phyloP scores from a whole-genome alignment of 106 monocot species.

The Hemerocallis citrina region DNA sequence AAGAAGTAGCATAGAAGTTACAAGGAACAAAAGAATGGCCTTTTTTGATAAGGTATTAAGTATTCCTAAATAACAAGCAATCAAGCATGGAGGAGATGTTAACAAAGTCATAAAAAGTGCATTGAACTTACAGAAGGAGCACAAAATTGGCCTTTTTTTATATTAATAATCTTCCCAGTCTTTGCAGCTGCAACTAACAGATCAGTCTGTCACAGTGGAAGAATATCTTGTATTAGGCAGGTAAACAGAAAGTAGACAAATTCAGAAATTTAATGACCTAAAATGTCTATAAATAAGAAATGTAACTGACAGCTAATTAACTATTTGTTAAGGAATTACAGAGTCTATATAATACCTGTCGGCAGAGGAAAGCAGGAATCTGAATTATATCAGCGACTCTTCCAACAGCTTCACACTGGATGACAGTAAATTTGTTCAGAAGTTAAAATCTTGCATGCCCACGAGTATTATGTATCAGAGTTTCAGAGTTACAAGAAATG shows the following conservation, averaged over 20 bases:
- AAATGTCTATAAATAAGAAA: not conserved
- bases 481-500: not conserved
- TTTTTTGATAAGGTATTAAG: too few relatives aligned
- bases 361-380: slow-evolving; percentile 93
- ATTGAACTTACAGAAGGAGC: slow-evolving; percentile 95
- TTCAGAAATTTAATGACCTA: not conserved
- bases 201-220: slow-evolving; percentile 60
- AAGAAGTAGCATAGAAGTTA: not conserved
- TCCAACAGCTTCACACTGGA: slow-evolving; percentile 92
- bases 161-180: slow-evolving; percentile 94
- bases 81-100: too few relatives aligned
- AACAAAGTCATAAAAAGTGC: too few relatives aligned
- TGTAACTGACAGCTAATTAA: not conserved
- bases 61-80: too few relatives aligned
- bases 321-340: not conserved
- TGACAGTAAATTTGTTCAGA: slow-evolving; percentile 1
- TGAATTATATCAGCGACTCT: slow-evolving; percentile 91
- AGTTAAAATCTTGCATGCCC: not conserved
- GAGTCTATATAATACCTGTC: slow-evolving; percentile 45
- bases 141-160: slow-evolving; percentile 99
- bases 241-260: not conserved
- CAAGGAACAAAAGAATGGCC: too few relatives aligned
- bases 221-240: not conserved
- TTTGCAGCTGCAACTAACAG: slow-evolving; percentile 94
- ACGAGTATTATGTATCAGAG: not conserved